A percentile compares a stretch with the other conserved stretches of the same genome.
phyloP scores from a whole-genome alignment of 257 asterid species.

The Solanum sejunctum region DNA sequence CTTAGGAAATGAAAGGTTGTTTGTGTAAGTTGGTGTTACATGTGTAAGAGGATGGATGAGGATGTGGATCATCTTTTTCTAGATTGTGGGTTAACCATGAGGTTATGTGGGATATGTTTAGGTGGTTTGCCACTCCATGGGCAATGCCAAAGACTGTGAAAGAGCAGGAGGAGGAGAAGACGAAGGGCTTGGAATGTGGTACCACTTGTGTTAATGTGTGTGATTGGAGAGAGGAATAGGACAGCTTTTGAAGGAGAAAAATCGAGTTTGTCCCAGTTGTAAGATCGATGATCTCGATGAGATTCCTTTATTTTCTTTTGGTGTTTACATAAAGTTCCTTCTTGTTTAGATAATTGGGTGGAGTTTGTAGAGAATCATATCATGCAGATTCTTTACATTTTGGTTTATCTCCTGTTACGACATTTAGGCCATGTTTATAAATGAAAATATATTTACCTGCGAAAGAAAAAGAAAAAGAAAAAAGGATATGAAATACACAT shows the following conservation, averaged over 20 bases:
- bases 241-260: background rate
- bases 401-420: background rate
- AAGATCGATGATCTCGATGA: no score
- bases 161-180: background rate
- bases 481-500: background rate
- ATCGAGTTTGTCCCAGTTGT: background rate
- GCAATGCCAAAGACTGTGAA: background rate
- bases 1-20: background rate
- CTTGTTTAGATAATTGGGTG: background rate
- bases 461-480: background rate
- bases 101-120: background rate
- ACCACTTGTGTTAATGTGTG: background rate
- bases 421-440: background rate
- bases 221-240: background rate
- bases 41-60: background rate
- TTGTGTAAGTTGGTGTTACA: background rate
- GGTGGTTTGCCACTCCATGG: background rate
- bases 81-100: background rate
- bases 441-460: background rate
- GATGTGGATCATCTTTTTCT: background rate
- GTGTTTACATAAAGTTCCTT: background rate
- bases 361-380: background rate
- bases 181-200: background rate
- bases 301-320: background rate
- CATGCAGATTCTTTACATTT: background rate